Percentiles rank a stretch among this genome's conserved stretches.
These are phyloP conservation scores for Metschnikowia borealis DNA, from an alignment of 805 yeast genomes.

Conservation along the genomic window DNA sequence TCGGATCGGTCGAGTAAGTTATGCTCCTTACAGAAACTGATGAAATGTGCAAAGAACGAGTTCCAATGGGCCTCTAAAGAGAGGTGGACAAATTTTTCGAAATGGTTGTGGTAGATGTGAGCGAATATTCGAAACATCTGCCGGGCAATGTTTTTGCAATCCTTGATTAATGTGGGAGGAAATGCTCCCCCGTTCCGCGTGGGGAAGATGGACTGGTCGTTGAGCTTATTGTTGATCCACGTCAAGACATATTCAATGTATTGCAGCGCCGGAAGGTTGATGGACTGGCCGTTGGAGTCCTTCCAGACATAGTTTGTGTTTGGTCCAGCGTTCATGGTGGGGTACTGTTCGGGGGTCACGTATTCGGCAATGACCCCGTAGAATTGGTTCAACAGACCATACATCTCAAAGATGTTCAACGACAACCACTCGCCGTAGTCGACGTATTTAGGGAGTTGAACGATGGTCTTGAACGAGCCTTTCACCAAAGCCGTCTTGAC, in stretches of 20 bases:
- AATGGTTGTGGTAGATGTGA: slow-evolving; percentile 90
- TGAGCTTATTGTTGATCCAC: slow-evolving; percentile 84
- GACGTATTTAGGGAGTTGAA: slow-evolving; percentile 90
- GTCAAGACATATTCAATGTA: slow-evolving; percentile 88
- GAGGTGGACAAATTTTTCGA: slow-evolving; percentile 87
- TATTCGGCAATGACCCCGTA: slow-evolving; percentile 89
- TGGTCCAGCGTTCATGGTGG: slow-evolving; percentile 96
- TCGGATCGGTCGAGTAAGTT: slow-evolving; percentile 76
- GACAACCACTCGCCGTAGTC: slow-evolving; percentile 96
- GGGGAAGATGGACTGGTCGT: slow-evolving; percentile 88
- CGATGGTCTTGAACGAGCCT: slow-evolving; percentile 94
- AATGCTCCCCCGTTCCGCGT: slow-evolving; percentile 87
- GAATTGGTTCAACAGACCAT: slow-evolving; percentile 79
- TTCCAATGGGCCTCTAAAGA: slow-evolving; percentile 97
- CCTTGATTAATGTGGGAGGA: slow-evolving; percentile 78
- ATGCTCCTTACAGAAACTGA: slow-evolving; percentile 82
- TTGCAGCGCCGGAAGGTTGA: slow-evolving; percentile 85
- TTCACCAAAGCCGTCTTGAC: slow-evolving; percentile 92
- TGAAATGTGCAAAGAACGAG: slow-evolving; percentile 91
- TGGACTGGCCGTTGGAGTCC: slow-evolving; percentile 69
- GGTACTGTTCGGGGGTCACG: slow-evolving; percentile 83
- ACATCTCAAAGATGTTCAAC: slow-evolving; percentile 83
- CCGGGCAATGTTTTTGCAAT: slow-evolving; percentile 78
- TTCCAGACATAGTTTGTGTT: slow-evolving; percentile 89
- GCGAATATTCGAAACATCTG: slow-evolving; percentile 97